Evolutionary conservation across 768 basidiomycete genomes (phyloP), one percentile per base, ranked within the genome.

Genomic region (Agrocybe pediades): DNA sequence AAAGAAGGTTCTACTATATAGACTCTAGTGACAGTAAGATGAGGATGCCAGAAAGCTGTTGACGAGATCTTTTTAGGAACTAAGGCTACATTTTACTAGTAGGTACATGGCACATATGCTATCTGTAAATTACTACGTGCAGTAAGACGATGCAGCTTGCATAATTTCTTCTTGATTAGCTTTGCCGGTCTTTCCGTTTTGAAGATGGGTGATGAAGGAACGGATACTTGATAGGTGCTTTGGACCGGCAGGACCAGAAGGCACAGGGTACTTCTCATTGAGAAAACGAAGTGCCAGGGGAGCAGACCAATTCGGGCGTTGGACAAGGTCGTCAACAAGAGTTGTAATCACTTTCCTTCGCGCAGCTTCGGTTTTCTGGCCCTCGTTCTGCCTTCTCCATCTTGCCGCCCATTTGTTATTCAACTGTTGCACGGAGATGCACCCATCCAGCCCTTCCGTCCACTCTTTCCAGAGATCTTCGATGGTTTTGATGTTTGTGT

Each of bases 401-500:
- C 57, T 43, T 4, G 68, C 68, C 5, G 17, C 45, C 58, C 58
- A 59, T 6, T 41, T 23, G 9, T 42, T 46, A 16, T 40, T 52
- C 7, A 64, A 46, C 36, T 63, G 48, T 4, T 47, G 27, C 27
- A 63, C 44, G 0, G 62, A 65, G 2, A 71, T 54, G n/a, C 49
- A 30, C 0, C 68, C 68, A 36, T 69, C 59, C 20, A 71, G 17
- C 7, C 71, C 67, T 36, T 59, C 43, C 0, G 56, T 39, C 30
- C 63, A 59, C 40, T 72, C 71, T 16, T 51, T 54, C 68, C 69
- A 74, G 21, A 70, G 55, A 29, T 71, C 55, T 11, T 51, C 30
- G 39, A 71, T 51, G 0, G 49, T 47, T 25, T 11, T 29, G n/a
- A 39, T 59, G 43, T 21, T 50, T 41, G 49, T 46, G 52, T 25